These are phyloP conservation scores for Metschnikowia lunata DNA, from an alignment of 805 yeast species.

Conservation along the genomic window DNA sequence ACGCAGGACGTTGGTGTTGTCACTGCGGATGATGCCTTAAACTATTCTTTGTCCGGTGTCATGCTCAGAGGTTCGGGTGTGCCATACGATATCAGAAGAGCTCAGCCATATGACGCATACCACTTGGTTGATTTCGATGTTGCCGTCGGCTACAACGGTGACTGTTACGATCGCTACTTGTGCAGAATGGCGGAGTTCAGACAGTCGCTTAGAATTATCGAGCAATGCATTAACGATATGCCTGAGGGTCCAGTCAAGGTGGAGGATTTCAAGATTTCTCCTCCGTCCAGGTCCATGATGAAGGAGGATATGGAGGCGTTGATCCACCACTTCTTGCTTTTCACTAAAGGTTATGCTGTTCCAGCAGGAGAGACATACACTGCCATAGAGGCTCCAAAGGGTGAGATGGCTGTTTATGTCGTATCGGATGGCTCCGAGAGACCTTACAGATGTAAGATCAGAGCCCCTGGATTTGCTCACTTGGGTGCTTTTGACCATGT, in stretches of 20 bases:
- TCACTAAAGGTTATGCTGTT: conserved; percentile 83
- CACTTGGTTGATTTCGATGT: conserved; percentile 81
- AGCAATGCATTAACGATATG: conserved; percentile 87
- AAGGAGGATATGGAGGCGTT: conserved; percentile 91
- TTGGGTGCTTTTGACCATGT: conserved; percentile 85
- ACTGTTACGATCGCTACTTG: conserved; percentile 86
- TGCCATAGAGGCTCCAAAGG: conserved; percentile 91
- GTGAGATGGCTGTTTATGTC: conserved; percentile 88
- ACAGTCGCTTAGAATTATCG: conserved; percentile 83
- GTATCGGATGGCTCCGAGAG: conserved; percentile 87
- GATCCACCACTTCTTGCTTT: conserved; percentile 82
- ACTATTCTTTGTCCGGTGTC: conserved; percentile 77
- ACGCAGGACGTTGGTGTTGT: conserved; percentile 76
- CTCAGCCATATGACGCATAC: conserved; percentile 88
- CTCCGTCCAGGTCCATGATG: conserved; percentile 79
- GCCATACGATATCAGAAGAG: conserved; percentile 80
- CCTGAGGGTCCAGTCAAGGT: conserved; percentile 90
- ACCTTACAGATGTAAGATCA: conserved; percentile 87
- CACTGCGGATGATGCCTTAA: conserved; percentile 82
- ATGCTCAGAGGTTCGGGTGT: conserved; percentile 91
- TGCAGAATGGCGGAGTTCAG: conserved; percentile 89
- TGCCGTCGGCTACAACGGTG: conserved; percentile 84
- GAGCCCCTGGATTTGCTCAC: conserved; percentile 94
- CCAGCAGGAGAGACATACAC: conserved; percentile 91
- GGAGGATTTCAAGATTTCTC: conserved; percentile 80